Conservation (phyloP, 139 green algal species). For the Prasinococcaceae sp. region DNA sequence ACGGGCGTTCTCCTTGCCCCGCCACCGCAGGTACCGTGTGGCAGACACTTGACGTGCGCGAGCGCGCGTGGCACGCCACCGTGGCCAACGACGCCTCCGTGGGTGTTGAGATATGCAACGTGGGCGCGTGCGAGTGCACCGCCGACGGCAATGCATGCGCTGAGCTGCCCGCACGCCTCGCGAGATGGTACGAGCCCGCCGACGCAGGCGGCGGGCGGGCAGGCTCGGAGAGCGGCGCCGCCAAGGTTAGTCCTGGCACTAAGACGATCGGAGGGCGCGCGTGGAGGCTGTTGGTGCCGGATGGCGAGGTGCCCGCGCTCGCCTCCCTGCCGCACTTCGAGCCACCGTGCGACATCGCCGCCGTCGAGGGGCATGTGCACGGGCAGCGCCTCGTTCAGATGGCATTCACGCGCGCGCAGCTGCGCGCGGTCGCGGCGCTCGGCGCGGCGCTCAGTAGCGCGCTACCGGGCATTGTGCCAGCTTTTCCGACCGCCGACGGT, state of each 20-base stretch:
- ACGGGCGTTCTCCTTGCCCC: no score
- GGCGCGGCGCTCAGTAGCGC: not conserved
- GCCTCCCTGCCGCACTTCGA: no score
- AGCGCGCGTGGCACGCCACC: slow-evolving; percentile 9
- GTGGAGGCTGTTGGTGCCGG: no score
- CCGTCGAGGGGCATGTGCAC: not conserved
- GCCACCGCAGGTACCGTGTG: no score
- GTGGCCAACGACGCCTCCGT: slow-evolving; percentile 5
- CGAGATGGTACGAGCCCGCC: no score
- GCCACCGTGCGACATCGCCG: no score
- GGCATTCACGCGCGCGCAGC: not conserved
- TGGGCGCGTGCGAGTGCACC: not conserved
- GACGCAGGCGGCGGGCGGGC: no score
- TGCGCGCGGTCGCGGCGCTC: not conserved
- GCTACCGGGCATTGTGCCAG: not conserved
- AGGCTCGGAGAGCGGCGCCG: not conserved
- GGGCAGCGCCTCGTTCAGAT: not conserved
- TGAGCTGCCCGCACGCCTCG: no score
- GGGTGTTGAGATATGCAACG: slow-evolving; percentile 3
- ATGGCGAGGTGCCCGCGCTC: not conserved
- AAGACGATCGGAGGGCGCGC: no score
- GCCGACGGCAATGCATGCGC: no score
- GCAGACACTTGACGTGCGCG: slow-evolving; percentile 4
- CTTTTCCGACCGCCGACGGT: not conserved
- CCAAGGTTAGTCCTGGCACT: no score